These are phyloP conservation scores for Colletotrichum destructivum DNA, from an alignment of 2,329 filamentous ascomycete species.

Conservation along the genomic window DNA sequence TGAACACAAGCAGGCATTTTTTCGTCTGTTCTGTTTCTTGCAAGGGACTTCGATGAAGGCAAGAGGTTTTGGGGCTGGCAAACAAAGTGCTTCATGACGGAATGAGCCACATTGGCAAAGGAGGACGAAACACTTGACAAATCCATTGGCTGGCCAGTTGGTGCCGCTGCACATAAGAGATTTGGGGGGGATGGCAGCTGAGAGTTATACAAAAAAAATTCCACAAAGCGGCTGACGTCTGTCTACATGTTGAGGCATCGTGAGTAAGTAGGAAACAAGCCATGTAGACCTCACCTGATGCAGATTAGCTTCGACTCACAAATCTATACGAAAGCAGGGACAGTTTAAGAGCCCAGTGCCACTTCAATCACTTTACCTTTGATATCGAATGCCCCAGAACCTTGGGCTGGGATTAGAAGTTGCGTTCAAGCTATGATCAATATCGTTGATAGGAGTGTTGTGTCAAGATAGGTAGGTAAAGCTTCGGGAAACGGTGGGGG, in stretches of 20 bases:
- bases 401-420: background rate
- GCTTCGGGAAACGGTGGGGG: conserved; percentile 1
- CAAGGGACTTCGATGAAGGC: background rate
- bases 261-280: too few species aligned
- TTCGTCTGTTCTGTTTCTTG: background rate
- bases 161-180: background rate
- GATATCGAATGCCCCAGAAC: background rate
- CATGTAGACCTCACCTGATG: background rate
- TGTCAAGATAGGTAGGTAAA: conserved; percentile 17
- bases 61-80: background rate
- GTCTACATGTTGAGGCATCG: background rate
- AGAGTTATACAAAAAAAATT: background rate
- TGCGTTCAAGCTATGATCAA: background rate
- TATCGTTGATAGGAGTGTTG: background rate
- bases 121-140: background rate
- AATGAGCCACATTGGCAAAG: background rate
- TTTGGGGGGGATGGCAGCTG: too few species aligned
- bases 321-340: too few species aligned
- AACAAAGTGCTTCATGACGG: background rate
- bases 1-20: background rate
- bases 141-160: background rate
- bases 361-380: background rate
- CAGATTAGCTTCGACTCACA: background rate
- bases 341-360: background rate
- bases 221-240: background rate